Base-by-base conservation (phyloP, 176 grass and related monocot genomes). In the Thalia dealbata region DNA sequence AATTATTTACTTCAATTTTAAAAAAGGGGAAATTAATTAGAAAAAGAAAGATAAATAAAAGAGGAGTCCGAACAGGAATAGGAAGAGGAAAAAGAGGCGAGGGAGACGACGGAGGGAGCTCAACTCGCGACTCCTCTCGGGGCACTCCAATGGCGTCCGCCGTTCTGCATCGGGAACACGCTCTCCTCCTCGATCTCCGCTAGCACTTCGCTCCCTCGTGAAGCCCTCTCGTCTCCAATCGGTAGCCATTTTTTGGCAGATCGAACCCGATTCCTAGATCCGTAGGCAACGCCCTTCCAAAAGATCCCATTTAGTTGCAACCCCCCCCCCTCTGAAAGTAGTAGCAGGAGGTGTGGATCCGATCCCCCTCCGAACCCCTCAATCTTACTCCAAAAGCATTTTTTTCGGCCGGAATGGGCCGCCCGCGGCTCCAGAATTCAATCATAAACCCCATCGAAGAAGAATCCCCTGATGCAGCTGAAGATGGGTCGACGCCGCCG, bases 401-500 rank as follows among this genome's bases (percentile, higher is more conserved):
- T 3, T 21, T 19, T 43, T 43, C 19, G 19, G 32, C 18, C 21
- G 19, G 19, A 16, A 75, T 75, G 73, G 73, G 58, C 41, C 59
- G 56, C 14, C 58, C 41, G 21, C 73, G 73, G 22, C 73, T 63
- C 58, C 38, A 46, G 56, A 63, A 63, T 63, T 71, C 69, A 3
- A 13, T n/a, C 69, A 71, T 71, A 23, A 63, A 48, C 58, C 41
- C 55, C 41, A 75, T 75, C 21, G 22, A 63, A 38, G 58, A 75
- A 58, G 56, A 75, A 46, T 44, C 58, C 4, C 41, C 56, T 13
- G 73, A 75, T 21, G 56, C 59, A 3, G 30, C 58, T 15, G 56
- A 75, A 7, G 73, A 61, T 38, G 73, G 52, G 56, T 56, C 22
- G 15, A 15, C 18, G 13, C 18, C 14, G 58, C 56, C 58, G 35